Percentiles rank a stretch among this genome's conserved stretches.
Conservation (phyloP, 1,139 yeast genomes). For the Debaryomyces udenii region DNA sequence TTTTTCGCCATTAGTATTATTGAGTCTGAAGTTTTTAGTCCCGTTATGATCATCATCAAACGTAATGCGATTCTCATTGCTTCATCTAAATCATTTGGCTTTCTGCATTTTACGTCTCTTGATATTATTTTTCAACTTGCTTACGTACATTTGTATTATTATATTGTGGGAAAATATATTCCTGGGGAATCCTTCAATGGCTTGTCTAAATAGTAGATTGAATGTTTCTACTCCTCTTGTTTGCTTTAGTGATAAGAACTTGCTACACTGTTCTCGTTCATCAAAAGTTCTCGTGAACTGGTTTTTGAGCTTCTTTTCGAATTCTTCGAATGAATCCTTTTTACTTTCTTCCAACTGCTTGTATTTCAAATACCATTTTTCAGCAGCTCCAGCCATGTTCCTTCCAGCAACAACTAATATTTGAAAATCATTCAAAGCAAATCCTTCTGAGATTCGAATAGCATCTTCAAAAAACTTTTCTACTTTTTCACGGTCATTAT, state of each 20-base stretch:
- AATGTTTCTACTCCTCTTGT: not conserved
- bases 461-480: not conserved
- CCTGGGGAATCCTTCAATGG: not conserved
- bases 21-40: not conserved
- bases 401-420: not conserved
- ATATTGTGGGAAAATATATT: not conserved
- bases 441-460: not conserved
- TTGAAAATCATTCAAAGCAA: not conserved
- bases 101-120: not conserved
- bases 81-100: not conserved
- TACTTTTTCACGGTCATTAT: not conserved
- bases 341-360: not conserved
- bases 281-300: not conserved
- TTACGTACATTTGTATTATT: not conserved
- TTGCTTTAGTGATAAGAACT: not conserved
- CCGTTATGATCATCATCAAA: not conserved
- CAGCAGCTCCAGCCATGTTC: not conserved
- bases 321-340: not conserved
- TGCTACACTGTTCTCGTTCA: not conserved
- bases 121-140: not conserved
- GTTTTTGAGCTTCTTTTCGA: not conserved
- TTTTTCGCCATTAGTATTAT: not conserved
- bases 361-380: slow-evolving; percentile 1
- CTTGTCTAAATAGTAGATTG: not conserved
- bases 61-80: not conserved